Conservation (phyloP, 2,329 filamentous ascomycete genomes). For the Calycina marina region DNA sequence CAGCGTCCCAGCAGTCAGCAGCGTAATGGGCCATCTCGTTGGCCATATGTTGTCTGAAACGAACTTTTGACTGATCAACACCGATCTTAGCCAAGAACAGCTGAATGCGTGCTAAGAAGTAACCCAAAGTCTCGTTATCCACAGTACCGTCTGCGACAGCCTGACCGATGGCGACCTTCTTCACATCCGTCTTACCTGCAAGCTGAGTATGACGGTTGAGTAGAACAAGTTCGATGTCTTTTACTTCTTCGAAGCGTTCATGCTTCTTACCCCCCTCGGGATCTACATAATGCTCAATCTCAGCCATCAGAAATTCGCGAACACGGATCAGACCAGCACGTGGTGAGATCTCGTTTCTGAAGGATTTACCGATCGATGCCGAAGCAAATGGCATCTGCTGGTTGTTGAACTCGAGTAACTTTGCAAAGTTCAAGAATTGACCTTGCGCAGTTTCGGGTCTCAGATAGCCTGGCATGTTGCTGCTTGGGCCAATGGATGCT, state of each 20-base stretch:
- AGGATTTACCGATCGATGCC: conserved; percentile 93
- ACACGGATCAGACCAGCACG: conserved; percentile 83
- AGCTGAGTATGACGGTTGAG: conserved; percentile 78
- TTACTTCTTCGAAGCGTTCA: conserved; percentile 70
- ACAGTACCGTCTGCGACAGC: conserved; percentile 73
- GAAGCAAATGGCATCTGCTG: conserved; percentile 93
- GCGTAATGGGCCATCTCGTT: conserved; percentile 91
- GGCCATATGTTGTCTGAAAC: conserved; percentile 94
- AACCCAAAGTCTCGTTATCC: conserved; percentile 95
- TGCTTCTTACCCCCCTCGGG: conserved; percentile 93
- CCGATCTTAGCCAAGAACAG: conserved; percentile 82
- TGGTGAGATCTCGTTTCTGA: conserved; percentile 95
- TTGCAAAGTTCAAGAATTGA: conserved; percentile 94
- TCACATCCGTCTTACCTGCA: conserved; percentile 64
- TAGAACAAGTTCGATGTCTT: conserved; percentile 68
- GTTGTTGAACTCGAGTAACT: conserved; percentile 93
- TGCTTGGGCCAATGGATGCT: conserved; percentile 84
- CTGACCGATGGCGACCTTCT: conserved; percentile 65
- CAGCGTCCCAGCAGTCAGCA: conserved; percentile 94
- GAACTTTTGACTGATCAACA: conserved; percentile 73
- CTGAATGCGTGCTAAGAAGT: conserved; percentile 90
- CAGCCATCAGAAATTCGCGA: conserved; percentile 95
- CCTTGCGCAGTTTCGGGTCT: conserved; percentile 93
- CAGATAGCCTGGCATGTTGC: conserved; percentile 72
- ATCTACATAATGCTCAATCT: conserved; percentile 98